Evolutionary conservation across 345 rosid genomes (phyloP), one percentile per base, ranked within the genome.

Genomic region (Brassica cretica): DNA sequence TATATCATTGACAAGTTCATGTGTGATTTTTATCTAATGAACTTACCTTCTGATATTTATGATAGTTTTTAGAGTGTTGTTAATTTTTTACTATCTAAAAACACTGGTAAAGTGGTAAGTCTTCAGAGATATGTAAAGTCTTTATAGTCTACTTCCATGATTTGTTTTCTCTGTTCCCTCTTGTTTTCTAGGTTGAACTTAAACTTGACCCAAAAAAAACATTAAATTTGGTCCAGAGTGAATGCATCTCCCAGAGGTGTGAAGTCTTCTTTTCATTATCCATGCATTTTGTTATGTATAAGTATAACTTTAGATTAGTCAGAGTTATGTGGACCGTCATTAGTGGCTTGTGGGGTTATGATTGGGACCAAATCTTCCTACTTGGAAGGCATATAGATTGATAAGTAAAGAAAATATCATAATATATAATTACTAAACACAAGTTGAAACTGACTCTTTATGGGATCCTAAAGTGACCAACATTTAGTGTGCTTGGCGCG

Each of bases 401-500:
- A 64, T 56, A 68, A 37, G 46, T 9, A 66, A 64, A 30, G 18
- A 27, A 58, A 65, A 58, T 19, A 72, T 16, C 67, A 73, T 61
- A 73, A 61, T 51, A 2, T 10, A 62, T 78, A 41, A 67, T 60
- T 66, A 72, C 60, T 72, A 67, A 61, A 67, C 78, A 79, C 66
- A 79, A 73, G 65, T 62, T 32, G 70, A 66, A 59, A 66, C 56
- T n/a, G 55, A 46, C 51, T 64, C 15, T 44, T 25, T 61, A 7
- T 78, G 69, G 70, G 27, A 73, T 79, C 70, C 56, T 74, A 30
- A 51, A 35, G 67, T 32, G 44, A 72, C 58, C 71, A 27, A 60
- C 71, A 29, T 12, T 21, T 9, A 79, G 70, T 69, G 64, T 58
- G 66, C 15, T 62, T 29, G 37, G 32, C 69, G 61, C 33, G 44